Conservation (phyloP, 2,329 filamentous ascomycete genomes). For the Penicillium sp. region DNA sequence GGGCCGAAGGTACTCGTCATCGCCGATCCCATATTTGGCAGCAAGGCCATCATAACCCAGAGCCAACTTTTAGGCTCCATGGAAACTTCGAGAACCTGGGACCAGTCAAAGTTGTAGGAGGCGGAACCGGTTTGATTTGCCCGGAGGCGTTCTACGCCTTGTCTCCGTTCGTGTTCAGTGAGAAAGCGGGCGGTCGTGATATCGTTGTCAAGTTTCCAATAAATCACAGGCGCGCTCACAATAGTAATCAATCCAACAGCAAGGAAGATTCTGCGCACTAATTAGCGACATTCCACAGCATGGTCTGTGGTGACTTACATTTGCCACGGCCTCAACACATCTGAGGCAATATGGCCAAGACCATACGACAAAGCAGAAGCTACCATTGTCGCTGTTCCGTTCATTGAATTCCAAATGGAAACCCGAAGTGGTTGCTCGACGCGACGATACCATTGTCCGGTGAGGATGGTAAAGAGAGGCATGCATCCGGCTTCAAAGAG, state of each 20-base stretch:
- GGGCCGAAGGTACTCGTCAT: conserved; percentile 1
- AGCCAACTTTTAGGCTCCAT: neutral
- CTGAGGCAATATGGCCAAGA: neutral
- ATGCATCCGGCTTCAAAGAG: neutral
- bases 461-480: neutral
- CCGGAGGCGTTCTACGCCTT: neutral
- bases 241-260: neutral
- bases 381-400: neutral
- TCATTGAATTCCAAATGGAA: neutral
- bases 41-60: neutral
- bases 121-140: neutral
- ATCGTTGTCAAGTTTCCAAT: neutral
- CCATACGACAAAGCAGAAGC: neutral
- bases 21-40: neutral
- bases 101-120: neutral
- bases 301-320: neutral
- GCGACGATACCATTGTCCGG: neutral
- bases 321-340: neutral
- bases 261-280: neutral
- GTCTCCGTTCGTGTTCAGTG: neutral
- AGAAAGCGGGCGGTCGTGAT: neutral
- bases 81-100: neutral
- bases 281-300: neutral
- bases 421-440: neutral
- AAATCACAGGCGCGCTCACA: neutral